Conservation (phyloP, 208 protist genomes). For the Leishmania gerbilli region DNA sequence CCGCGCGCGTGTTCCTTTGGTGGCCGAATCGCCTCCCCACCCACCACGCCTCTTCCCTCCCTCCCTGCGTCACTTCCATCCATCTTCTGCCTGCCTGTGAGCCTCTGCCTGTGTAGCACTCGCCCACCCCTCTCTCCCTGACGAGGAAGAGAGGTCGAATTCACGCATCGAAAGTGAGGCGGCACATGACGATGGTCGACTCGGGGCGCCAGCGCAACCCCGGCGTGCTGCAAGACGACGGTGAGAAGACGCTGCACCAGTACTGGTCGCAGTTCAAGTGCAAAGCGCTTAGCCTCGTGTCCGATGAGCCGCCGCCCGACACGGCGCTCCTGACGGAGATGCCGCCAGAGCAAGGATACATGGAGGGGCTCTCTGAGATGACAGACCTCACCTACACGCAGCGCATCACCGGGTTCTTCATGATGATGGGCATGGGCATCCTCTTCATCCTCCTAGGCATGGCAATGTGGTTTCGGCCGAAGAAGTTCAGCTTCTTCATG, state of each 20-base stretch:
- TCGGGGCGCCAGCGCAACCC: conserved; percentile 28
- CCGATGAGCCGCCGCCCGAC: conserved; percentile 55
- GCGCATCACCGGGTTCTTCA: conserved; percentile 83
- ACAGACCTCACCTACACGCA: conserved; percentile 78
- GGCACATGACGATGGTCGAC: conserved; percentile 15
- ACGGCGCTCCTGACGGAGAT: conserved; percentile 52
- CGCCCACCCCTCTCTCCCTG: background rate
- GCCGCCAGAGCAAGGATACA: conserved; percentile 51
- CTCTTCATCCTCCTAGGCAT: conserved; percentile 73
- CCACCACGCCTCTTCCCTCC: background rate
- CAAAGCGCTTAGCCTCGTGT: conserved; percentile 47
- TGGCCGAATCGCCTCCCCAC: too few species aligned
- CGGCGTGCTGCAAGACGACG: conserved; percentile 20
- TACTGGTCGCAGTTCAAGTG: conserved; percentile 65
- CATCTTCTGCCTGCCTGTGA: background rate
- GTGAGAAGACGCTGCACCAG: conserved; percentile 15
- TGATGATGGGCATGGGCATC: conserved; percentile 82
- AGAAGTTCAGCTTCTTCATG: conserved; percentile 93
- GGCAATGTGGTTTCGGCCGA: conserved; percentile 65
- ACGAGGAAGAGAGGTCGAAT: background rate
- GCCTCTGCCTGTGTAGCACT: background rate
- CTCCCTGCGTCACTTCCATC: background rate
- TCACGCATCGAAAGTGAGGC: conserved; percentile 6
- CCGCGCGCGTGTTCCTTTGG: too few species aligned
- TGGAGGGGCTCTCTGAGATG: conserved; percentile 64